Evolutionary conservation across 768 basidiomycete species (phyloP).

Genomic region (Lactarius sanguifluus): DNA sequence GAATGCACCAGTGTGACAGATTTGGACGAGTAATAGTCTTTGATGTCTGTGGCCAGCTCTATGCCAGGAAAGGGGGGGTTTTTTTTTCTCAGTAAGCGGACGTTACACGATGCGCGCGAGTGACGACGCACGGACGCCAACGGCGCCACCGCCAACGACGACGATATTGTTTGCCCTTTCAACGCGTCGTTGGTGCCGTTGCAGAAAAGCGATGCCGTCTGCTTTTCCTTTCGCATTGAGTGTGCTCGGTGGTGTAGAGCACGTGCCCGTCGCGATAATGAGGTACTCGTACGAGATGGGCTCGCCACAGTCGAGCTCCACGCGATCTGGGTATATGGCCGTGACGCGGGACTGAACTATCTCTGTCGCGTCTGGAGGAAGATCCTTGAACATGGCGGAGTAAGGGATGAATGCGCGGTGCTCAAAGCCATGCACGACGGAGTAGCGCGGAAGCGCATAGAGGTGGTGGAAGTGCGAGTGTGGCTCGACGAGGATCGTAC

Average conservation of each 20-base stretch:
- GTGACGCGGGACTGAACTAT: slow-evolving; percentile 31
- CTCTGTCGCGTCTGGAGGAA: slow-evolving; percentile 32
- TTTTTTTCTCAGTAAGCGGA: background rate
- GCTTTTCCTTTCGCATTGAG: slow-evolving; percentile 31
- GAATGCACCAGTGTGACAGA: slow-evolving; percentile 35
- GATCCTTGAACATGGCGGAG: slow-evolving; percentile 31
- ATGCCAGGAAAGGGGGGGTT: background rate
- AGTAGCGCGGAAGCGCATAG: slow-evolving; percentile 39
- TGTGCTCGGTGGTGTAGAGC: slow-evolving; percentile 27
- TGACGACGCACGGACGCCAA: slow-evolving; percentile 38
- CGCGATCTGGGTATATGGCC: slow-evolving; percentile 29
- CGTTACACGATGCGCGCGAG: background rate
- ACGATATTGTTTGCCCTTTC: slow-evolving; percentile 36
- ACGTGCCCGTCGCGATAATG: slow-evolving; percentile 40
- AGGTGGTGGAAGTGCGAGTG: slow-evolving; percentile 40
- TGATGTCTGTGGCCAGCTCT: slow-evolving; percentile 36
- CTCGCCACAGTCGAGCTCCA: slow-evolving; percentile 31
- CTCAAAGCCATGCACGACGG: slow-evolving; percentile 32
- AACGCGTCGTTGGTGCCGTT: slow-evolving; percentile 37
- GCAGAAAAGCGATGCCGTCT: slow-evolving; percentile 33
- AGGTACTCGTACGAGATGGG: slow-evolving; percentile 38
- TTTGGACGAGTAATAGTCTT: slow-evolving; percentile 30
- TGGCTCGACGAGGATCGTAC: slow-evolving; percentile 38
- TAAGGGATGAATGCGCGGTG: slow-evolving; percentile 40
- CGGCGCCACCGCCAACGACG: slow-evolving; percentile 42